Evolutionary conservation across 2,329 filamentous ascomycete species (phyloP), one percentile per base, ranked within the genome.

Genomic region (Exophiala sp.): DNA sequence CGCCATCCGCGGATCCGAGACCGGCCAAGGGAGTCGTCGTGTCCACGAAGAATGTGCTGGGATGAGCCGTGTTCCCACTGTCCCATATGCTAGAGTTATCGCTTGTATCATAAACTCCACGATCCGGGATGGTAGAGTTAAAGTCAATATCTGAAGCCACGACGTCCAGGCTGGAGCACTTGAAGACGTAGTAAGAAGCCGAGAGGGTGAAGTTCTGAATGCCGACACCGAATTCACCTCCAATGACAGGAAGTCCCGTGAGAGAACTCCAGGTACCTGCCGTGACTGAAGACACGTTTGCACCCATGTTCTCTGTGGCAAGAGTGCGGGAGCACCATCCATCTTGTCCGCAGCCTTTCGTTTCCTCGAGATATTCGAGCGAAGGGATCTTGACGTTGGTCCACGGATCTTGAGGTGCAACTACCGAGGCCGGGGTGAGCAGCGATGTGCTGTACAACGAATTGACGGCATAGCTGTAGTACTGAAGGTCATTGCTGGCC

Each of bases 381-480:
- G 45, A 47, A 11, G 45, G 45, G 18, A 47, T 47, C 10, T 47
- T 47, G 45, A 47, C 45, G 20, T 47, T 47, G 14, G 29, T 39
- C 45, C 45, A 47, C 5, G 45, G 45, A 20, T 47, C 45, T 16
- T 47, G 45, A 29, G 45, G 45, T n/a, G 32, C 34, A 6, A 34
- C 32, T 18, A 47, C 38, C n/a, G 45, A 20, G 3, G 29, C 45
- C n/a, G 45, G 45, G 12, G 45, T 47, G 4, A 47, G 45, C 14
- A 47, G 24, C 14, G 35, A 24, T 5, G 45, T 47, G 33, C 45
- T 47, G 18, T 47, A 47, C 6, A 47, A 21, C 3, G 45, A 32
- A 24, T 47, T 39, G 18, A 47, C 45, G 7, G 45, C 45, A 14
- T 47, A 47, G 33, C 18, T 47, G 34, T 47, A 47, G 18, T 36